Evolutionary conservation across 73 alveolate species (phyloP).

Genomic region (Paramecium caudatum): DNA sequence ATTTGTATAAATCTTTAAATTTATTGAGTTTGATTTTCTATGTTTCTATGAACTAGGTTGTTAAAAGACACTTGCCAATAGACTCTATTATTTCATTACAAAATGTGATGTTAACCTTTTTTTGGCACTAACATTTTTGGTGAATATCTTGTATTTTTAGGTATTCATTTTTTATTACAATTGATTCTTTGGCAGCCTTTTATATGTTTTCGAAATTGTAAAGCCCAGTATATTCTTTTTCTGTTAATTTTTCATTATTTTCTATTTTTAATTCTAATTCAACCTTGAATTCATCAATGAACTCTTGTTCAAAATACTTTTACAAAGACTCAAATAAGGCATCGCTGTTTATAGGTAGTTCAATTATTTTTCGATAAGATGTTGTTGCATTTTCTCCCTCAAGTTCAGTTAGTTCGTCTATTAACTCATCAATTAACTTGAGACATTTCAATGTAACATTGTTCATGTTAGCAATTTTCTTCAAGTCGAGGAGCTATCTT

Average conservation of each 20-base stretch:
- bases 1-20: background rate
- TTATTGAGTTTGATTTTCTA: background rate
- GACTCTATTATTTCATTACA: slow-evolving; percentile 33
- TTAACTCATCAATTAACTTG: background rate
- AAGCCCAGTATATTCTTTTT: background rate
- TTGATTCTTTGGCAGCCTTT: slow-evolving; percentile 9
- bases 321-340: background rate
- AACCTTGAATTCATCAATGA: background rate
- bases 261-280: slow-evolving; percentile 36
- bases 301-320: background rate
- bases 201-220: slow-evolving; percentile 18
- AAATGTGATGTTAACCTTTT: background rate
- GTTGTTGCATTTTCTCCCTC: background rate
- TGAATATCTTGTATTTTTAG: slow-evolving; percentile 7
- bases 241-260: background rate
- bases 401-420: background rate
- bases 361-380: background rate
- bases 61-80: slow-evolving; percentile 10
- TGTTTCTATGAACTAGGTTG: background rate
- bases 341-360: slow-evolving; percentile 39
- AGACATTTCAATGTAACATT: slow-evolving; percentile 33
- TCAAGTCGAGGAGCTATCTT: background rate
- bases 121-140: background rate
- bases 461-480: background rate
- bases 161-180: background rate